Conservation (phyloP, 2,329 filamentous ascomycete genomes). For the Hymenoscyphus repandus region DNA sequence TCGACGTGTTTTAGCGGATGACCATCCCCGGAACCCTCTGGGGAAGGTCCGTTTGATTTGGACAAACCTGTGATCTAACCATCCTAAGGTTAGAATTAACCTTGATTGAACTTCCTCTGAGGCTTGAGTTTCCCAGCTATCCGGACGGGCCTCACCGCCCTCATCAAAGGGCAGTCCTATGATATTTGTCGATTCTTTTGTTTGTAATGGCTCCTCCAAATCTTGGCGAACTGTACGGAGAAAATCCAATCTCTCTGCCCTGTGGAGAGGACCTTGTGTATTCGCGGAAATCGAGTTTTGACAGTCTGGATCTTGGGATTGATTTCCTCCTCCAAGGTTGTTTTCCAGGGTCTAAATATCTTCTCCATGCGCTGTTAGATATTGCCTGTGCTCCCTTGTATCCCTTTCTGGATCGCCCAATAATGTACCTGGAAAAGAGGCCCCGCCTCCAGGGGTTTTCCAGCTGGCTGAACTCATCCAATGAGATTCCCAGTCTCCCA, state of each 20-base stretch:
- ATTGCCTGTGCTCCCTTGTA: conserved; percentile 4
- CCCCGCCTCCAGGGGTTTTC: conserved; percentile 2
- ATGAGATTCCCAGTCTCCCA: conserved; percentile 8
- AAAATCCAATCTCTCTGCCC: no score
- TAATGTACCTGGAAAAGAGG: background rate
- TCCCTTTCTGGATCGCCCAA: conserved; percentile 1
- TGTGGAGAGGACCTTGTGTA: no score
- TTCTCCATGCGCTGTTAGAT: conserved; percentile 7
- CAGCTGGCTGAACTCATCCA: conserved; percentile 3
- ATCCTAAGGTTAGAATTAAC: background rate
- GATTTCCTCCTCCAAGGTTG: background rate
- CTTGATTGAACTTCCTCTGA: background rate
- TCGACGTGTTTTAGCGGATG: no score
- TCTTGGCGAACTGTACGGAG: no score
- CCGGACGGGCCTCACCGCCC: no score
- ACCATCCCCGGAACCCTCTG: background rate
- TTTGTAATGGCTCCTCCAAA: no score
- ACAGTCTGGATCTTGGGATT: background rate
- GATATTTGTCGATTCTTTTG: no score
- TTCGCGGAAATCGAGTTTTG: no score
- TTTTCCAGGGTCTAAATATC: conserved; percentile 2
- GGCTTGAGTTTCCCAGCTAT: background rate
- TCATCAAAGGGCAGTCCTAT: no score
- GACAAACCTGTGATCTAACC: background rate
- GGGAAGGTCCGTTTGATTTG: background rate